Conservation (phyloP, 495 filamentous ascomycete genomes). For the Penicillium bialowiezense region DNA sequence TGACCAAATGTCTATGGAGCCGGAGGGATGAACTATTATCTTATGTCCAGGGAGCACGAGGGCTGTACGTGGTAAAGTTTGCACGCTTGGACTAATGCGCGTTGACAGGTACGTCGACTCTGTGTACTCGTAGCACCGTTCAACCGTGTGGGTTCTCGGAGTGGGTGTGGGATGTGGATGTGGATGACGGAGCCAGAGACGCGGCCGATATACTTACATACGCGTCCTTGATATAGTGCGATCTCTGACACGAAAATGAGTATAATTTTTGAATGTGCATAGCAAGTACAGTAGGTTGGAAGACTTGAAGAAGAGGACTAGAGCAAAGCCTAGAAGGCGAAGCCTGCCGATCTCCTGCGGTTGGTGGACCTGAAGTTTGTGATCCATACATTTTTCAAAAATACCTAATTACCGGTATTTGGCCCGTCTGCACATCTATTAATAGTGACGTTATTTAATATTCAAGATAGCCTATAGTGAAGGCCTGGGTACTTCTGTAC, state of each 20-base stretch:
- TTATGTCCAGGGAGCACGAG: no score
- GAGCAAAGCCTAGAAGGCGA: constrained; percentile 1
- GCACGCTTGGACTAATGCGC: neutral
- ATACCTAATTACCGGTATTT: neutral
- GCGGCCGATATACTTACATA: constrained; percentile 12
- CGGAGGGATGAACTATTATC: no score
- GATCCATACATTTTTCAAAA: constrained; percentile 1
- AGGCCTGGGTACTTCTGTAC: no score
- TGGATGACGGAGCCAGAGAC: constrained; percentile 8
- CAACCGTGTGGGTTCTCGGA: constrained; percentile 1
- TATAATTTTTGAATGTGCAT: no score
- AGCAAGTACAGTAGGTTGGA: neutral
- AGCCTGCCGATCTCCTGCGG: constrained; percentile 2
- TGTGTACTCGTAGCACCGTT: no score
- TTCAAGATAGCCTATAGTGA: no score
- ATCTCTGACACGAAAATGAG: no score
- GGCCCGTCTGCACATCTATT: neutral
- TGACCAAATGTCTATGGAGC: no score
- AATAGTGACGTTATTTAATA: no score
- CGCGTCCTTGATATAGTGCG: neutral
- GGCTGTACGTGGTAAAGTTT: no score
- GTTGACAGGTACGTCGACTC: neutral
- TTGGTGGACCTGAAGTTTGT: neutral
- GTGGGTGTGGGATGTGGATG: neutral
- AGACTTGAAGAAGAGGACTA: neutral